A percentile compares a stretch with the other conserved stretches of the same genome.
phyloP scores from a whole-genome alignment of 2,329 filamentous ascomycete genomes.

The Coniella lustricola region DNA sequence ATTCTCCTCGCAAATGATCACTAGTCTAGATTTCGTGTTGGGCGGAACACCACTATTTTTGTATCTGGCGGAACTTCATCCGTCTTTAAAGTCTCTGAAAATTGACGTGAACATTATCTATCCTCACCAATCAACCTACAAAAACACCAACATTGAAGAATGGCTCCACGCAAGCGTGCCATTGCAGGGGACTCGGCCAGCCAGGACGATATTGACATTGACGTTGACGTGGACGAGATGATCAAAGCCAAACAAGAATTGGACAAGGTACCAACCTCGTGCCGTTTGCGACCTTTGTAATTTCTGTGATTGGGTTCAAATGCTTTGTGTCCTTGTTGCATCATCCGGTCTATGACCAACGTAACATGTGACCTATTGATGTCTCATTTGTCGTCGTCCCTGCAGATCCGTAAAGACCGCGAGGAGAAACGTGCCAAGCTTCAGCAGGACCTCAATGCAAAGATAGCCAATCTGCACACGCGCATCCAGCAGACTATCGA shows the following conservation, averaged over 20 bases:
- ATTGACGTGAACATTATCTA: too few species aligned
- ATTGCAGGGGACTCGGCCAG: conserved; percentile 10
- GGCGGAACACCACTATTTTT: too few species aligned
- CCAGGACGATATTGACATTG: conserved; percentile 9
- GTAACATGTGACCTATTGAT: not conserved
- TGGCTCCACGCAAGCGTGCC: conserved; percentile 11
- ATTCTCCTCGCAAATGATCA: too few species aligned
- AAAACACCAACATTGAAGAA: not conserved
- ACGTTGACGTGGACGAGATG: conserved; percentile 19
- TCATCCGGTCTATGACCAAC: not conserved
- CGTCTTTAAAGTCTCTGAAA: too few species aligned
- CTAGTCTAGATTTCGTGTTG: too few species aligned
- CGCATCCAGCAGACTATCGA: conserved; percentile 9
- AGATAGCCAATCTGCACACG: conserved; percentile 2
- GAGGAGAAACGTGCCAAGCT: conserved; percentile 12
- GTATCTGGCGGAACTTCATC: too few species aligned
- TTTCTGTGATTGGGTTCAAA: not conserved
- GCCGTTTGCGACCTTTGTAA: too few species aligned
- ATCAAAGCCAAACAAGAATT: conserved; percentile 18
- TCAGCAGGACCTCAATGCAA: conserved; percentile 9
- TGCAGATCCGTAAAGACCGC: conserved; percentile 15
- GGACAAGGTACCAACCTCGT: conserved; percentile 9
- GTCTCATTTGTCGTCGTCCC: not conserved
- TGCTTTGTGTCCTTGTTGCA: not conserved
- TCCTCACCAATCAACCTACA: not conserved